Evolutionary conservation across 164 flowering plant species (phyloP).

Genomic region (Magnolia changhungtana): DNA sequence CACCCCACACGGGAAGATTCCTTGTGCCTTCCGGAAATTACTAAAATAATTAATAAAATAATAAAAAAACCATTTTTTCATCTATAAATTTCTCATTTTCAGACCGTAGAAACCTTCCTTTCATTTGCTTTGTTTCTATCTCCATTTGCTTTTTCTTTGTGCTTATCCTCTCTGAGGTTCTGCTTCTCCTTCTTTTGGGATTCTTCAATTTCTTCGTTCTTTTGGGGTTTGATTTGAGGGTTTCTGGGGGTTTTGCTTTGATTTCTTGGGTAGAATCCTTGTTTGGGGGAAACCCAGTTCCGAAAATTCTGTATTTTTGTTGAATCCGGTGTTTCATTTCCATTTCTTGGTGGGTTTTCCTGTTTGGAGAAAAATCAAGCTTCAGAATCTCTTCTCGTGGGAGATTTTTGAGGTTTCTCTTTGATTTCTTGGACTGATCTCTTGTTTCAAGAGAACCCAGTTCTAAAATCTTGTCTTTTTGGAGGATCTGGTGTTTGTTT

Average conservation of each 20-base stretch:
- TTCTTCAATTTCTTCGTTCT: not conserved
- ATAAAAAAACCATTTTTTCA: not conserved
- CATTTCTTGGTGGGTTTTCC: not conserved
- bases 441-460: not conserved
- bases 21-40: not conserved
- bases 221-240: not conserved
- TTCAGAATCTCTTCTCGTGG: not conserved
- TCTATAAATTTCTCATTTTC: not conserved
- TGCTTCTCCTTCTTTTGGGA: not conserved
- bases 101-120: not conserved
- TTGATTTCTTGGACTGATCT: not conserved
- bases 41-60: not conserved
- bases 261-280: not conserved
- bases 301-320: not conserved
- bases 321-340: not conserved
- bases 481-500: too few species aligned
- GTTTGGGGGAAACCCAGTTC: not conserved
- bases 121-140: not conserved
- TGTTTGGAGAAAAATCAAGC: not conserved
- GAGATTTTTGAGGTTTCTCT: not conserved
- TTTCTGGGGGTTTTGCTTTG: not conserved
- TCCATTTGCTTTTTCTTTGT: not conserved
- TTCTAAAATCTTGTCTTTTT: constrained; percentile 1
- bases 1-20: not conserved
- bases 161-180: not conserved